Percentiles rank a stretch among this genome's conserved stretches.
Conservation (phyloP, 768 basidiomycete genomes). For the Solioccasus polychromus region DNA sequence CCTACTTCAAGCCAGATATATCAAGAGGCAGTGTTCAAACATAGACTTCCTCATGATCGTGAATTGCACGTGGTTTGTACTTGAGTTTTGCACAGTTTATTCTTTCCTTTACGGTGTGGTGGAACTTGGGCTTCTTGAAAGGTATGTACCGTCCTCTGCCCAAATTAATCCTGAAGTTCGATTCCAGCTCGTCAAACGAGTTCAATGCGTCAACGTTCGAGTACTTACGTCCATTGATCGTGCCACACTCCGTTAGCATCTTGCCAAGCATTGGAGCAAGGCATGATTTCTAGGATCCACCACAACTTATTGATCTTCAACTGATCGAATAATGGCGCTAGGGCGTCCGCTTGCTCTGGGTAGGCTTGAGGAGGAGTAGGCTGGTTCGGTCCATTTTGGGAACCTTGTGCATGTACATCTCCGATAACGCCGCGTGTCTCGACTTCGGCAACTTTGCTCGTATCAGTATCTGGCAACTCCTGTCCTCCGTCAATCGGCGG, state of each 20-base stretch:
- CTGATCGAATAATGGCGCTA: constrained; percentile 54
- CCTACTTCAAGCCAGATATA: no score
- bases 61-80: constrained; percentile 60
- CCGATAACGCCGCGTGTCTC: not conserved
- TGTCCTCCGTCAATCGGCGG: constrained; percentile 1
- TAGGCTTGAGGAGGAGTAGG: not conserved
- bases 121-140: constrained; percentile 51
- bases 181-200: constrained; percentile 1
- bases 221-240: constrained; percentile 49
- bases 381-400: not conserved
- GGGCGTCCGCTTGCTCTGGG: constrained; percentile 26
- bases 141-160: constrained; percentile 56
- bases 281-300: constrained; percentile 75
- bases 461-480: not conserved
- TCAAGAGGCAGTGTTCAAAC: constrained; percentile 22
- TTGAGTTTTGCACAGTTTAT: constrained; percentile 45
- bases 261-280: constrained; percentile 53
- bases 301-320: constrained; percentile 46
- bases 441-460: not conserved
- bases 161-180: constrained; percentile 36
- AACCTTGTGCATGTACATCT: not conserved
- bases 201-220: not conserved
- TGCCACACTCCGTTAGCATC: constrained; percentile 55
- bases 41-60: constrained; percentile 45
- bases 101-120: constrained; percentile 59